These are phyloP conservation scores for Gonium pectorale DNA, from an alignment of 139 green algal species.

Conservation along the genomic window DNA sequence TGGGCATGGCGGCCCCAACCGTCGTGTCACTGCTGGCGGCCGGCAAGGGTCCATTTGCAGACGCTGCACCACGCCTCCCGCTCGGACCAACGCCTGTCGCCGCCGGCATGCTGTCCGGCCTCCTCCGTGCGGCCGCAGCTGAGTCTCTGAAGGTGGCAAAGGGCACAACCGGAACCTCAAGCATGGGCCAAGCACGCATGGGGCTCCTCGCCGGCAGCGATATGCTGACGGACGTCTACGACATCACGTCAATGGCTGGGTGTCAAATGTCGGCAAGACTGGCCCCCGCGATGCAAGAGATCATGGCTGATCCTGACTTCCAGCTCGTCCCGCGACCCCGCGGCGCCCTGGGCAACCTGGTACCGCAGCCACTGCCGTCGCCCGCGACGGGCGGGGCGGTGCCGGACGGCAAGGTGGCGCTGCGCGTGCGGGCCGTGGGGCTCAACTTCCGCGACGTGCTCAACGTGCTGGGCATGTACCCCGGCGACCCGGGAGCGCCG, in stretches of 20 bases:
- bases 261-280: no score
- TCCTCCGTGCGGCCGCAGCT: background rate
- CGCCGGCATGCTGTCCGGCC: background rate
- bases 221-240: slow-evolving; percentile 9
- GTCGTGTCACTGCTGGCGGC: no score
- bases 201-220: no score
- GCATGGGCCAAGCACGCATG: no score
- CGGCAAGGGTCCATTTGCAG: no score
- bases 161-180: no score
- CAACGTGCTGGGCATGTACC: slow-evolving; percentile 88
- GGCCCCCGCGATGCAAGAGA: background rate
- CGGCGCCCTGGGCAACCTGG: slow-evolving; percentile 66
- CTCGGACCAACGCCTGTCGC: no score
- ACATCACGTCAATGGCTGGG: background rate
- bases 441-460: slow-evolving; percentile 88
- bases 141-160: slow-evolving; percentile 30
- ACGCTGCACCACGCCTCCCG: no score
- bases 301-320: background rate
- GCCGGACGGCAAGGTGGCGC: slow-evolving; percentile 50
- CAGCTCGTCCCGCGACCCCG: slow-evolving; percentile 63
- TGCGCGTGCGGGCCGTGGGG: slow-evolving; percentile 82
- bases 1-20: background rate
- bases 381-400: background rate
- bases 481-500: slow-evolving; percentile 81
- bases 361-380: slow-evolving; percentile 48